phyloP scores from a whole-genome alignment of 148 eudicot species.

The Diospyros lotus region DNA sequence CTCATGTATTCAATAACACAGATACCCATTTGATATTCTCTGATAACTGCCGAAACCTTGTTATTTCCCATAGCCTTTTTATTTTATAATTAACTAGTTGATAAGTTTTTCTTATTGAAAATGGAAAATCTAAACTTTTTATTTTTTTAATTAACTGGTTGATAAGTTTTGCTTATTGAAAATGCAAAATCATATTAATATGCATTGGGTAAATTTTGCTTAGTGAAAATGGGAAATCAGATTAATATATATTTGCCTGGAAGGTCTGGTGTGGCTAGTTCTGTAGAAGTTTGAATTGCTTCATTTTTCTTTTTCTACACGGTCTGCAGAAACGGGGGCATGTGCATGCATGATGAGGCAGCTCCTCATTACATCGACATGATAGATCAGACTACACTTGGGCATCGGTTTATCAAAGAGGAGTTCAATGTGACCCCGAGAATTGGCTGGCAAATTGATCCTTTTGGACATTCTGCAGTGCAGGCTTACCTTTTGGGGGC shows the following conservation, averaged over 20 bases:
- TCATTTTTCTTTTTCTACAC: not conserved
- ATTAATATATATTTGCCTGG: not conserved
- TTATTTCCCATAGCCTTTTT: not conserved
- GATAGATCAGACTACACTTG: slow-evolving; percentile 97
- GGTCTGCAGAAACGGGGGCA: slow-evolving; percentile 78
- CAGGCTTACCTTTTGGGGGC: slow-evolving; percentile 97
- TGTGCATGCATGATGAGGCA: slow-evolving; percentile 99
- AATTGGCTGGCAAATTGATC: slow-evolving; percentile 99
- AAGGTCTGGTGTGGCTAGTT: not conserved
- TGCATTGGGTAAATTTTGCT: too few species aligned
- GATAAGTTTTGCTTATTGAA: too few species aligned
- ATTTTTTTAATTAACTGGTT: too few species aligned
- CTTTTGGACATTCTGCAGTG: slow-evolving; percentile 99
- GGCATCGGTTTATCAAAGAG: slow-evolving; percentile 71
- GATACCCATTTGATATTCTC: not conserved
- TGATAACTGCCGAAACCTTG: too few species aligned
- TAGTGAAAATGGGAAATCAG: not conserved
- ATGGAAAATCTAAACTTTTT: not conserved
- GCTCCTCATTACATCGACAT: slow-evolving; percentile 92
- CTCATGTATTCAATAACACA: slow-evolving; percentile 45
- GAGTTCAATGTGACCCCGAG: slow-evolving; percentile 85
- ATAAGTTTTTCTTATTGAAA: not conserved
- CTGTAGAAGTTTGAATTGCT: not conserved
- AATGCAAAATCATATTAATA: too few species aligned
- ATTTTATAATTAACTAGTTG: not conserved